Evolutionary conservation across 1,284 basidiomycete species (phyloP).

Genomic region (Leccinum brunneo-olivaceum): DNA sequence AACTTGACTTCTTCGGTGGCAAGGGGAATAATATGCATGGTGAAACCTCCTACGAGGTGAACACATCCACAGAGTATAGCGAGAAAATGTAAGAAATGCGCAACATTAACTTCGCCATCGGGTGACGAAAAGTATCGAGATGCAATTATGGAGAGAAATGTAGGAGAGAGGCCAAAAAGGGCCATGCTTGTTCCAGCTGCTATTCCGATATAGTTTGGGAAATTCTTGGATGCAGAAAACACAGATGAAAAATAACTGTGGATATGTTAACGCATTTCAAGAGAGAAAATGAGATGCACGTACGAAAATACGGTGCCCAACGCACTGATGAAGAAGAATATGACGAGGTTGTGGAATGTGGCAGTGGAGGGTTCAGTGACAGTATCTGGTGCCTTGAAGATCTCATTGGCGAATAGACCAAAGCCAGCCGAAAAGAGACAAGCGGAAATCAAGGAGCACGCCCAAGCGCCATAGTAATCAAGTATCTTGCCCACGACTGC

Average conservation of each 20-base stretch:
- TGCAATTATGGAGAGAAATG: slow-evolving; percentile 63
- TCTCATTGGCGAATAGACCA: slow-evolving; percentile 53
- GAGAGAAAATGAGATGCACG: slow-evolving; percentile 23
- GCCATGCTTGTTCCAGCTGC: slow-evolving; percentile 64
- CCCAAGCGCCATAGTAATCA: slow-evolving; percentile 53
- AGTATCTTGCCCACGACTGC: slow-evolving; percentile 53
- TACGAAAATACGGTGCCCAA: slow-evolving; percentile 67
- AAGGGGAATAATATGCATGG: slow-evolving; percentile 31
- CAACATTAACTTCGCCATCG: slow-evolving; percentile 47
- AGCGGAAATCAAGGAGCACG: slow-evolving; percentile 59
- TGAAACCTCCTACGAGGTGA: slow-evolving; percentile 49
- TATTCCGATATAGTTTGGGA: slow-evolving; percentile 56
- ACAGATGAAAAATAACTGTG: slow-evolving; percentile 66
- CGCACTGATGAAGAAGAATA: slow-evolving; percentile 58
- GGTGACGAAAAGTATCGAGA: slow-evolving; percentile 50
- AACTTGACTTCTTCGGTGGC: slow-evolving; percentile 16
- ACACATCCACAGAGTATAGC: slow-evolving; percentile 46
- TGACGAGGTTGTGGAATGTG: slow-evolving; percentile 46
- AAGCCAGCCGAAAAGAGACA: slow-evolving; percentile 54
- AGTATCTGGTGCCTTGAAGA: slow-evolving; percentile 39
- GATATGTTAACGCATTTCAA: slow-evolving; percentile 2
- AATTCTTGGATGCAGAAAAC: slow-evolving; percentile 67
- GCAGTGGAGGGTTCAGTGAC: slow-evolving; percentile 34
- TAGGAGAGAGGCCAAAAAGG: slow-evolving; percentile 69
- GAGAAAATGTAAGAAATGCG: slow-evolving; percentile 51